These are phyloP conservation scores for Lycium ferocissimum DNA, from an alignment of 257 asterid genomes.

Conservation along the genomic window DNA sequence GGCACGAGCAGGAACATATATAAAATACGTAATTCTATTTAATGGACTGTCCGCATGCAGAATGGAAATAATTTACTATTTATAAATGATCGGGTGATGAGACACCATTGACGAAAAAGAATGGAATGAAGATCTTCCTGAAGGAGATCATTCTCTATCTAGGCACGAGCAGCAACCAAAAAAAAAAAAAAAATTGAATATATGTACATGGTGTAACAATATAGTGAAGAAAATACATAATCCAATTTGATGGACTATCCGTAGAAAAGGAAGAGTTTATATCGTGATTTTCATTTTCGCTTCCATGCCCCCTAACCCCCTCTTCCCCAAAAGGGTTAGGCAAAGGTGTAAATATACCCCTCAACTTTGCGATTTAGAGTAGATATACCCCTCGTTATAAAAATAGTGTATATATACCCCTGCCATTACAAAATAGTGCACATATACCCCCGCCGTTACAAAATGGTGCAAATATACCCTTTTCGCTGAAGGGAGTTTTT, in stretches of 20 bases:
- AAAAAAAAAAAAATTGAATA: not conserved
- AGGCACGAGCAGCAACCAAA: not conserved
- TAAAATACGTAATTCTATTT: too few species aligned
- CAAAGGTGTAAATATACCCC: too few species aligned
- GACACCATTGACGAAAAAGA: conserved; percentile 44
- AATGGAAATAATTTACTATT: too few species aligned
- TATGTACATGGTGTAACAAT: not conserved
- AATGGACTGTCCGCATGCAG: not conserved
- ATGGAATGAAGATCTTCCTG: conserved; percentile 29
- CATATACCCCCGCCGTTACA: too few species aligned
- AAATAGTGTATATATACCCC: too few species aligned
- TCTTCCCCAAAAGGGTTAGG: not conserved
- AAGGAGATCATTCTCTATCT: conserved; percentile 9
- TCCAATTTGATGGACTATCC: not conserved
- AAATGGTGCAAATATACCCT: too few species aligned
- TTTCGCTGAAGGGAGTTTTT: too few species aligned
- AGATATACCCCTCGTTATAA: too few species aligned
- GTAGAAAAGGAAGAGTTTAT: not conserved
- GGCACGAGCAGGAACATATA: not conserved
- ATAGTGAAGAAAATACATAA: not conserved
- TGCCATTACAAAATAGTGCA: too few species aligned
- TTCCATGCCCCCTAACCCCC: not conserved
- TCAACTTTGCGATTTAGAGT: too few species aligned
- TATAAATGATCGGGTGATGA: conserved; percentile 41
- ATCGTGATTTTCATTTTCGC: not conserved